Percentiles rank a stretch among this genome's conserved stretches.
These are phyloP conservation scores for Penicillium antarcticum DNA, from an alignment of 495 filamentous ascomycete species.

Conservation along the genomic window DNA sequence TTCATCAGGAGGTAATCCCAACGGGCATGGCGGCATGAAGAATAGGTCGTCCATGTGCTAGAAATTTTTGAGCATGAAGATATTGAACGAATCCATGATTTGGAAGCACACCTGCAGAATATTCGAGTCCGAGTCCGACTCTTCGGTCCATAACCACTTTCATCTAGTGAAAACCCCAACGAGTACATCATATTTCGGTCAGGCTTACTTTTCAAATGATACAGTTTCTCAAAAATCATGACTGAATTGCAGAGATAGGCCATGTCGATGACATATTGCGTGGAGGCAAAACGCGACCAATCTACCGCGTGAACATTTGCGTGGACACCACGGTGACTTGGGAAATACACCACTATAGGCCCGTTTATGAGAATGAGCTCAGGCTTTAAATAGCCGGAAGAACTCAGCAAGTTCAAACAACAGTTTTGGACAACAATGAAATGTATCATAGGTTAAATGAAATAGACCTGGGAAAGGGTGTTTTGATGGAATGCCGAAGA, in stretches of 20 bases:
- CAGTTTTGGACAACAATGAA: no score
- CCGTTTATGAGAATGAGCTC: no score
- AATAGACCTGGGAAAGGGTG: no score
- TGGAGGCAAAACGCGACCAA: slow-evolving; percentile 58
- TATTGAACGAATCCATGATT: no score
- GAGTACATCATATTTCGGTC: slow-evolving; percentile 62
- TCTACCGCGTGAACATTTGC: slow-evolving; percentile 12
- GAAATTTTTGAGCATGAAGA: neutral
- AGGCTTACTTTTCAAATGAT: slow-evolving; percentile 51
- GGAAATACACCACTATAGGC: no score
- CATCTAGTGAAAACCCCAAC: slow-evolving; percentile 26
- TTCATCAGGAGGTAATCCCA: slow-evolving; percentile 50
- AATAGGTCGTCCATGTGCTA: slow-evolving; percentile 63
- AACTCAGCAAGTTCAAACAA: no score
- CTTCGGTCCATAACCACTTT: slow-evolving; percentile 29
- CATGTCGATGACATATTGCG: slow-evolving; percentile 58
- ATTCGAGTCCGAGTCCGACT: slow-evolving; percentile 58
- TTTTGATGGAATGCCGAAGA: no score
- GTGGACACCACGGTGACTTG: no score
- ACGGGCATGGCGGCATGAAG: slow-evolving; percentile 47
- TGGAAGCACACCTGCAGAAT: slow-evolving; percentile 35
- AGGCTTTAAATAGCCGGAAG: no score
- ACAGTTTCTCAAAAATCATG: slow-evolving; percentile 60
- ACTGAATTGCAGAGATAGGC: slow-evolving; percentile 65
- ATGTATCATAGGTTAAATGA: no score